phyloP scores from a whole-genome alignment of 805 yeast genomes.

The Candida lessepsii region DNA sequence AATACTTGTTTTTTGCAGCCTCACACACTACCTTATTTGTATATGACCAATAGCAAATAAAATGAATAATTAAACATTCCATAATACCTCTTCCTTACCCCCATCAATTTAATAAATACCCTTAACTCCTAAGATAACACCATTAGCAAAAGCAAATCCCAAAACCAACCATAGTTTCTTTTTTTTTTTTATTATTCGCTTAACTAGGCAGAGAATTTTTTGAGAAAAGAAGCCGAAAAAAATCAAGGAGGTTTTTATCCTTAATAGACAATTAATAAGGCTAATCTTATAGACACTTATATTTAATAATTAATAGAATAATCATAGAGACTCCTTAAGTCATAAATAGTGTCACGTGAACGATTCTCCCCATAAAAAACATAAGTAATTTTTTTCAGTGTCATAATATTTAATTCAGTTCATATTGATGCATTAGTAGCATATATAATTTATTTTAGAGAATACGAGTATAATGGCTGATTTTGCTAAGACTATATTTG shows the following conservation, averaged over 20 bases:
- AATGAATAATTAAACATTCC: too few relatives aligned
- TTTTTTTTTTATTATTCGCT: constrained; percentile 3
- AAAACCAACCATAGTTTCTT: neutral
- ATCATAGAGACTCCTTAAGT: neutral
- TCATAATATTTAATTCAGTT: neutral
- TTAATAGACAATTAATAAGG: constrained; percentile 4
- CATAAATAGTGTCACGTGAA: neutral
- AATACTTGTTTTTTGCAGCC: too few relatives aligned
- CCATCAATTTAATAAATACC: neutral
- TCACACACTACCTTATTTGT: too few relatives aligned
- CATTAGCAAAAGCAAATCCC: too few relatives aligned
- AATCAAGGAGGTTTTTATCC: constrained; percentile 6
- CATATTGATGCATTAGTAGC: constrained; percentile 7
- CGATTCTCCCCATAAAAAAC: too few relatives aligned
- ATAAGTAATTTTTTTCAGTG: neutral
- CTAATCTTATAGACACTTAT: constrained; percentile 3
- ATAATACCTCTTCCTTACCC: too few relatives aligned
- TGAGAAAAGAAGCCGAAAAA: constrained; percentile 2
- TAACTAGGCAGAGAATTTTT: constrained; percentile 3
- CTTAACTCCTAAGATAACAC: too few relatives aligned
- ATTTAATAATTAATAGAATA: constrained; percentile 5
- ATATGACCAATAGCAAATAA: too few relatives aligned
- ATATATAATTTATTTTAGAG: constrained; percentile 2
- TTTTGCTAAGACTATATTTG: constrained; percentile 45
- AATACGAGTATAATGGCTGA: constrained; percentile 33